phyloP scores from a whole-genome alignment of 768 basidiomycete genomes.

The Rhodosporidiobolus sp. region DNA sequence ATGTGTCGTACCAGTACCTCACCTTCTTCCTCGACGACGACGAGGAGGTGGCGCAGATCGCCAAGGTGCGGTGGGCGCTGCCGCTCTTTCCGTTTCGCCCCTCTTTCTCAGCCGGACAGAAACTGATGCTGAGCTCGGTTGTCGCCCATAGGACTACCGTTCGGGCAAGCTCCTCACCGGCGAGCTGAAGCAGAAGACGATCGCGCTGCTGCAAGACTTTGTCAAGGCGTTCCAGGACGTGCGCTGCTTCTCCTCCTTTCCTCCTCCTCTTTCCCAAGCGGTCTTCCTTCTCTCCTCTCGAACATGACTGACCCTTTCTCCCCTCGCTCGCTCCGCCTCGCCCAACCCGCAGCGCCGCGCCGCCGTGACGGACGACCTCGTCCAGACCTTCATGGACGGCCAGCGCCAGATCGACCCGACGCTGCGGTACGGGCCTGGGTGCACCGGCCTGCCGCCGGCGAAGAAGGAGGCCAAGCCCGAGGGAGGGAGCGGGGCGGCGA shows the following conservation, averaged over 20 bases:
- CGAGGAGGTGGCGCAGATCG: constrained; percentile 72
- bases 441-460: constrained; percentile 24
- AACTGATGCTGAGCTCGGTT: not conserved
- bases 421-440: constrained; percentile 33
- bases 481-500: not conserved
- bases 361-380: constrained; percentile 71
- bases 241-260: not conserved
- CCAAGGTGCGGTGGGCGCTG: constrained; percentile 58
- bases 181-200: constrained; percentile 84
- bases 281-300: not conserved
- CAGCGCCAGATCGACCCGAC: constrained; percentile 64
- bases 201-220: constrained; percentile 73
- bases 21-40: constrained; percentile 95
- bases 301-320: too few relatives aligned
- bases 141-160: constrained; percentile 71
- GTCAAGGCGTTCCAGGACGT: constrained; percentile 83
- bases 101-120: not conserved
- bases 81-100: not conserved
- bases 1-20: constrained; percentile 92
- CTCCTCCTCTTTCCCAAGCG: constrained; percentile 19
- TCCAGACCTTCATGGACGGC: constrained; percentile 75
- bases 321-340: not conserved
- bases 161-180: constrained; percentile 82
- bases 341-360: constrained; percentile 62
- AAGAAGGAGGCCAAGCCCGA: constrained; percentile 7